Evolutionary conservation across 2,329 filamentous ascomycete genomes (phyloP).

Genomic region (Penicillium sp.): DNA sequence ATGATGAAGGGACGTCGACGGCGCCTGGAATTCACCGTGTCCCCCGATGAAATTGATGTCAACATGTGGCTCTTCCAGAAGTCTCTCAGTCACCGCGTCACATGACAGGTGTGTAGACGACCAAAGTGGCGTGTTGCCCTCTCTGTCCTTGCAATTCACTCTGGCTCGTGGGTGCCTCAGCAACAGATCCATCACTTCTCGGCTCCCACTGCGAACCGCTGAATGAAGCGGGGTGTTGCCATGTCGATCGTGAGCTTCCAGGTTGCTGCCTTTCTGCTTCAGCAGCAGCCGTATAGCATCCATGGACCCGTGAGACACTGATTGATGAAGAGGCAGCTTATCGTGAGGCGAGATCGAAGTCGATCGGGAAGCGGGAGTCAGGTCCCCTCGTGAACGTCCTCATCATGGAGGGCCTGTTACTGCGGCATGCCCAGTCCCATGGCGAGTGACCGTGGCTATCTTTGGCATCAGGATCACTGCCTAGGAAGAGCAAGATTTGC

Average conservation of each 20-base stretch:
- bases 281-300: conserved; percentile 2
- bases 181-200: neutral
- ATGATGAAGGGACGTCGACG: conserved; percentile 6
- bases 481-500: neutral
- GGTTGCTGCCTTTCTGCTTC: neutral
- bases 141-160: neutral
- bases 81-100: conserved; percentile 2
- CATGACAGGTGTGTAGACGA: neutral
- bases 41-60: conserved; percentile 6
- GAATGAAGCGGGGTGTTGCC: neutral
- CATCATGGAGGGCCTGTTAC: neutral
- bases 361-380: neutral
- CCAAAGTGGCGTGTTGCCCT: neutral
- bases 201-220: neutral
- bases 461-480: neutral
- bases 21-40: neutral
- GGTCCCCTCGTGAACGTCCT: neutral
- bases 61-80: conserved; percentile 1
- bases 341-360: neutral
- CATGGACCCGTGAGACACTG: neutral
- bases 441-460: neutral
- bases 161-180: neutral
- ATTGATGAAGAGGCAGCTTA: conserved; percentile 2
- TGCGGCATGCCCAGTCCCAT: neutral
- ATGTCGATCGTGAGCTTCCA: conserved; percentile 1